Evolutionary conservation across 306 rosid genomes (phyloP), one percentile per base, ranked within the genome.

Genomic region (Trifolium pratense): DNA sequence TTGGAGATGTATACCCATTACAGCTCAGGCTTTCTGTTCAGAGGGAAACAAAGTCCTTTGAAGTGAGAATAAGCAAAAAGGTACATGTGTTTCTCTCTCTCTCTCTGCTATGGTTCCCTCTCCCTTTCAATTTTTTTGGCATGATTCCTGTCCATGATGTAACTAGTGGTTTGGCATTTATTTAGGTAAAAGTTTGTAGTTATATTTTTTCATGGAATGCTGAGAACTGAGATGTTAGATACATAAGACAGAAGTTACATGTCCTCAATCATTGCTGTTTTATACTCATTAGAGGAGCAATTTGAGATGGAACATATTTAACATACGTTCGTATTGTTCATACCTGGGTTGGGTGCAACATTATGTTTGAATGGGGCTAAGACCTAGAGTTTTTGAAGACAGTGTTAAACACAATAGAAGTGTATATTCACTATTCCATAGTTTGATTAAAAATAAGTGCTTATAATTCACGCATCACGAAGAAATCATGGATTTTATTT

Each of bases 41-140:
- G 76, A 87, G 78, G 67, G 97, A 91, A 79, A 82, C 90, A 61
- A 83, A 80, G 81, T 86, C 92, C 23, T 81, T 91, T 80, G 99
- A 91, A 79, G 89, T 90, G 55, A 90, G 87, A 84, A 87, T 94
- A 79, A 89, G 96, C 85, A 94, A 94, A 84, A 94, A 91, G 99
- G 99, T 94, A 16, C 59, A 68, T 39, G 40, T 34, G 5, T 66
- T 2, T 61, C 14, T 23, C 55, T 31, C 42, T 36, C 18, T 78
- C 52, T 70, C 69, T 55, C 1, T 3, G 53, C 39, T 78, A 36
- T 26, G 57, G 3, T 39, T 52, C 39, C 59, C 46, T 15, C 32
- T 23, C 20, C 12, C 58, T 9, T 48, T 60, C 37, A 25, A 26
- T 18, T 49, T 65, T 52, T 57, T 65, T 39, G 69, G 66, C 23